Conservation (phyloP, 805 yeast genomes). For the Hanseniaspora mollemarum region DNA sequence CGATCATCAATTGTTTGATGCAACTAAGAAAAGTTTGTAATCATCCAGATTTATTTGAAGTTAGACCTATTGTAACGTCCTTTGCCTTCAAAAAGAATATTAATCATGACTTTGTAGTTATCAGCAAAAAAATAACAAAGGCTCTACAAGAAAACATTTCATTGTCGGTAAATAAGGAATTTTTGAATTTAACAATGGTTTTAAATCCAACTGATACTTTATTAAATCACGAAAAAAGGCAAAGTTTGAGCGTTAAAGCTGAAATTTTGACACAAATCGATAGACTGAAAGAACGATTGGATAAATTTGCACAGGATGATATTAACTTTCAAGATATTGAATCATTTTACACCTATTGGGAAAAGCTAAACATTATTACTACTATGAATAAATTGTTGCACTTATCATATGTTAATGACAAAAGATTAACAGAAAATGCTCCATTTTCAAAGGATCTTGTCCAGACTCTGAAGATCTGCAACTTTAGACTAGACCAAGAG, state of each 20-base stretch:
- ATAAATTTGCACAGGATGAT: constrained; percentile 19
- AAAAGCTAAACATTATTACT: constrained; percentile 41
- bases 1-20: constrained; percentile 95
- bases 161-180: constrained; percentile 37
- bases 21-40: constrained; percentile 93
- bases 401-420: constrained; percentile 47
- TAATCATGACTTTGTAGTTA: constrained; percentile 36
- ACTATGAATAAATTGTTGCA: constrained; percentile 47
- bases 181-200: constrained; percentile 47
- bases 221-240: constrained; percentile 22
- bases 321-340: constrained; percentile 34
- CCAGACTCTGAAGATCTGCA: constrained; percentile 30
- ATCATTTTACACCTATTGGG: constrained; percentile 48
- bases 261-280: constrained; percentile 27
- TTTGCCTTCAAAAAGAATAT: constrained; percentile 63
- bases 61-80: constrained; percentile 86
- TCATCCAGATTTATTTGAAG: constrained; percentile 93
- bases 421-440: constrained; percentile 57
- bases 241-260: constrained; percentile 25
- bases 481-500: constrained; percentile 24
- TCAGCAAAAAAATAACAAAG: constrained; percentile 17
- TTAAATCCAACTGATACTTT: background rate
- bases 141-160: background rate
- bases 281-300: background rate
- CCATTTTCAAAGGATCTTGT: constrained; percentile 54